Evolutionary conservation across 768 basidiomycete genomes (phyloP), one percentile per base, ranked within the genome.

Genomic region (Boletus barrowsii): DNA sequence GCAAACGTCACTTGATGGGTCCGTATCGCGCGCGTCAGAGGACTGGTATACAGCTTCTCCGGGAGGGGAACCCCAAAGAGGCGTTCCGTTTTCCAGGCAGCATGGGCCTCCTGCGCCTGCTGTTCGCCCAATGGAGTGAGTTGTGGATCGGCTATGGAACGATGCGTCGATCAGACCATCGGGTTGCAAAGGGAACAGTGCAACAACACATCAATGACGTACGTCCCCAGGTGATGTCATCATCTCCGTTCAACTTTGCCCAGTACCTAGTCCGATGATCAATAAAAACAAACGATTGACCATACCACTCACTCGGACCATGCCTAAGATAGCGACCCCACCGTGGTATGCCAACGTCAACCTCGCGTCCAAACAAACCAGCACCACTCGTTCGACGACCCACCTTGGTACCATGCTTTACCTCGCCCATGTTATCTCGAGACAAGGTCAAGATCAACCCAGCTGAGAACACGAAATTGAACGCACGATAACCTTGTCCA

Each of bases 191-290:
- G 41, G 47, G 24, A 24, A 26, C 24, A 26, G 26, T 26, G 26
- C 7, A 26, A 26, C 26, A 29, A 13, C 4, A 15, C 43, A 45
- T 30, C n/a, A 30, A 32, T 5, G 36, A 79, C 86, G 59, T 61
- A 87, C 86, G 88, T 26, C 90, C 90, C 89, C 89, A 92, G 2
- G 70, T 70, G 5, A 88, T 68, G 49, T 86, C 79, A 13, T 73
- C 84, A 57, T 92, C 86, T 0, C 83, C 84, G 45, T 86, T 69
- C 10, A 83, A 63, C 60, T 78, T 83, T 3, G 84, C 77, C 82
- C 82, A 89, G 59, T 84, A 65, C 11, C 87, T 88, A 50, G 15
- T 47, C 20, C 15, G 24, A 45, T 5, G 2, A 36, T 54, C 20
- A 47, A 42, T n/a, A n/a, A 26, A 17, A 7, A 42, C 11, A 29